Evolutionary conservation across 2,329 filamentous ascomycete species (phyloP), one percentile per base, ranked within the genome.

Genomic region (Fusarium sacchari): DNA sequence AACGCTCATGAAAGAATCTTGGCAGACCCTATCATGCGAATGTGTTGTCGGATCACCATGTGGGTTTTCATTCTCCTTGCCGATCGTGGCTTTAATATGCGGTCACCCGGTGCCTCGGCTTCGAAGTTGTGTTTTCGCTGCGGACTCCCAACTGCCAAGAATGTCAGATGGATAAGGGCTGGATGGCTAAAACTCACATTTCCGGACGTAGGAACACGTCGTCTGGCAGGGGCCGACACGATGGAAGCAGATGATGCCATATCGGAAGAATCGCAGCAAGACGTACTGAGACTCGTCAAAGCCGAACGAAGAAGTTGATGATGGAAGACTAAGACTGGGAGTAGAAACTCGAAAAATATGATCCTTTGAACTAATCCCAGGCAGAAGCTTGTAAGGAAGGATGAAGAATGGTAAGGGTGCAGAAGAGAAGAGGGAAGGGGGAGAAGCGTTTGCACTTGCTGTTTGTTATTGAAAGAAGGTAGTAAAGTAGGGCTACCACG

Each of bases 371-470:
- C 52, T 22, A 18, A 24, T 60, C 22, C 15, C 42, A 46, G 67
- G 65, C 58, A 69, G 49, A 30, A 58, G 57, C 18, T 17, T 28
- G 40, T 37, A 46, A 46, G 24, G 42, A 40, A 39, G 44, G 26
- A 28, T 28, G 44, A 46, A 46, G 43, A 8, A 18, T 4, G 24
- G 24, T 24, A 28, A 43, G 42, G 42, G 20, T 28, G 26, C 22
- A 47, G 44, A 22, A 47, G 15, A 12, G 20, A 47, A n/a, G 46
- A 32, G 12, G 46, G 28, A 32, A 40, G 66, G 34, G 39, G 50
- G 52, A 65, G 40, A 39, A 44, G 40, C 30, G 60, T 44, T 58
- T 60, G 65, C 53, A 47, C 56, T 50, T 53, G 59, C 64, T 56
- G 43, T 69, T 56, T 59, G 56, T 49, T 57, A 47, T 60, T 52